Conservation (phyloP, 1,284 basidiomycete genomes). For the Omphalotus olearius region DNA sequence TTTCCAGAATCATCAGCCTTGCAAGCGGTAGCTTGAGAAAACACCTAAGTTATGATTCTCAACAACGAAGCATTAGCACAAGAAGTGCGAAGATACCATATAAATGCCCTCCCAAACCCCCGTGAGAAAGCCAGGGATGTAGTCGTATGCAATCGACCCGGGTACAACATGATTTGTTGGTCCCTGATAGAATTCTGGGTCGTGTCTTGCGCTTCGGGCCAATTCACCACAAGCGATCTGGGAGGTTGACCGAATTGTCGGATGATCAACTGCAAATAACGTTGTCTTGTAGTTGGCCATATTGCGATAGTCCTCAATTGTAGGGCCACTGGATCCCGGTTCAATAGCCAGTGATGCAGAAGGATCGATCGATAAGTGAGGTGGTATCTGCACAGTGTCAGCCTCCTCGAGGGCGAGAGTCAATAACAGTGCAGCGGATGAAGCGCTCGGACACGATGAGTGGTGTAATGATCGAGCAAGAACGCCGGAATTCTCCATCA, state of each 20-base stretch:
- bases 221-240: conserved; percentile 18
- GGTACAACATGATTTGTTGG: conserved; percentile 12
- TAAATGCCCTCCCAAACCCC: conserved; percentile 56
- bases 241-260: conserved; percentile 10
- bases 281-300: conserved; percentile 34
- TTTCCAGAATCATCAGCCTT: neutral
- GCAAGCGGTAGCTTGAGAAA: neutral
- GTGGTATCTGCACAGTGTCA: conserved; percentile 36
- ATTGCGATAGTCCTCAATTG: conserved; percentile 42
- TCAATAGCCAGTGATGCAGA: conserved; percentile 30
- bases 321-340: conserved; percentile 34
- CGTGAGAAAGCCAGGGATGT: conserved; percentile 39
- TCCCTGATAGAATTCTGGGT: conserved; percentile 36
- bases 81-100: conserved; percentile 33
- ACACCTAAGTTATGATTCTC: conserved; percentile 5
- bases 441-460: conserved; percentile 29
- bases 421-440: conserved; percentile 42
- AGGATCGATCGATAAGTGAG: conserved; percentile 45
- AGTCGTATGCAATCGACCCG: conserved; percentile 18
- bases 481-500: too few species aligned
- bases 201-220: conserved; percentile 30
- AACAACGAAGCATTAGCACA: neutral
- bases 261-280: conserved; percentile 38
- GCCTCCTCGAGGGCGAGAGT: conserved; percentile 47
- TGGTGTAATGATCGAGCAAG: too few species aligned